Evolutionary conservation across 2,329 filamentous ascomycete species (phyloP), one percentile per base, ranked within the genome.

Genomic region (Colletotrichum orchidophilum): DNA sequence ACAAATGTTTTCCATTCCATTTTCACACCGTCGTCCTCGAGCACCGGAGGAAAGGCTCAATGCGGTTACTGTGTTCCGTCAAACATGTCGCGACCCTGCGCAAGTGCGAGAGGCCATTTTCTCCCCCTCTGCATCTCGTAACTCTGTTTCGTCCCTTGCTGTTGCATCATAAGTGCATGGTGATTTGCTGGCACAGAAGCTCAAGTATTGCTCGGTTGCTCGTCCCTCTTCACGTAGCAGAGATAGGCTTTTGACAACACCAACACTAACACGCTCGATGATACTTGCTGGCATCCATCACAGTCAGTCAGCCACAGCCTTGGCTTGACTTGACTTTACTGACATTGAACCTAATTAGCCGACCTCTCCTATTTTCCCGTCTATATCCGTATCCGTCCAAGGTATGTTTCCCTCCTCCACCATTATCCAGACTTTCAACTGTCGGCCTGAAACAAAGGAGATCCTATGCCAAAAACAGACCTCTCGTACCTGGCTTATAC

Each of bases 391-490:
- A 46, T n/a, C 39, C 39, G 9, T 8, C 24, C n/a, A 49, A 18
- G 13, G n/a, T 21, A 61, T 61, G 39, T 13, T 31, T 24, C 42
- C 58, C 5, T 31, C 42, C 42, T 5, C 31, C 39, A 46, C 39
- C 39, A 46, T 18, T 1, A 46, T n/a, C 39, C 39, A 46, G 18
- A 15, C 39, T 46, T 18, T 46, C 27, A 66, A 59, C 35, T 42
- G 18, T 12, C 31, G 50, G n/a, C 64, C 64, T 68, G 58, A 71
- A 71, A 68, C 68, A 63, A 63, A 46, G 26, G 42, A 58, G 58
- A 46, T 13, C 46, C 42, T 18, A 61, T 54, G n/a, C 64, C 58
- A 68, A 59, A 68, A 67, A 63, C 52, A 55, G 58, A 42, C 63
- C 50, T 57, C 24, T 58, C 26, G 67, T 70, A 52, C 55, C 67